Evolutionary conservation across 331 rosid genomes (phyloP).

Genomic region (Stylosanthes scabra): DNA sequence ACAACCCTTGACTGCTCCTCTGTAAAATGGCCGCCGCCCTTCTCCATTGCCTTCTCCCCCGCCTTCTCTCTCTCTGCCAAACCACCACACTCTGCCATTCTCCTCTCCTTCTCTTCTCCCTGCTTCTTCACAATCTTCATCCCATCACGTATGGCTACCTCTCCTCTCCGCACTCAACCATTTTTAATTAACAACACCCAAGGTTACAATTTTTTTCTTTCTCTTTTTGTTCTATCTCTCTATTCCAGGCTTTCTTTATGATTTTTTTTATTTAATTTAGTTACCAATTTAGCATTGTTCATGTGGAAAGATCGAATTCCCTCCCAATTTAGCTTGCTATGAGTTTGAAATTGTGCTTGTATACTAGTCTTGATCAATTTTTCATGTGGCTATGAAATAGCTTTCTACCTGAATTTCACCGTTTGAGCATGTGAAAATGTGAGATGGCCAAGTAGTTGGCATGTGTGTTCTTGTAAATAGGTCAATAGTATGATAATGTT

Average conservation of each 20-base stretch:
- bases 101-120: slow-evolving; percentile 49
- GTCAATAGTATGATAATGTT: not conserved
- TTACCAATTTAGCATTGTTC: not conserved
- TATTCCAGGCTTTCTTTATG: slow-evolving; percentile 18
- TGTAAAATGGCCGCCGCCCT: too few relatives aligned
- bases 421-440: too few relatives aligned
- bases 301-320: too few relatives aligned
- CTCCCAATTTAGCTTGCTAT: too few relatives aligned
- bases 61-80: slow-evolving; percentile 48
- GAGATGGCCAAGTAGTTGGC: too few relatives aligned
- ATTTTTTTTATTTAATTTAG: not conserved
- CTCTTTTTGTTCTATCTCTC: not conserved
- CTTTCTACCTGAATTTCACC: too few relatives aligned
- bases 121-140: slow-evolving; percentile 22
- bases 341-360: too few relatives aligned
- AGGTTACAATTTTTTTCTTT: slow-evolving; percentile 43
- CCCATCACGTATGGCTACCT: slow-evolving; percentile 40
- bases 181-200: slow-evolving; percentile 45
- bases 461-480: not conserved
- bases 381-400: too few relatives aligned
- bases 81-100: slow-evolving; percentile 48
- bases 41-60: slow-evolving; percentile 8
- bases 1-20: too few relatives aligned
- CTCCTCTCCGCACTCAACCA: slow-evolving; percentile 41
- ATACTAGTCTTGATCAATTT: too few relatives aligned